Evolutionary conservation across 108 stramenopile genomes (phyloP).

Genomic region (Discostella stelligeroides): DNA sequence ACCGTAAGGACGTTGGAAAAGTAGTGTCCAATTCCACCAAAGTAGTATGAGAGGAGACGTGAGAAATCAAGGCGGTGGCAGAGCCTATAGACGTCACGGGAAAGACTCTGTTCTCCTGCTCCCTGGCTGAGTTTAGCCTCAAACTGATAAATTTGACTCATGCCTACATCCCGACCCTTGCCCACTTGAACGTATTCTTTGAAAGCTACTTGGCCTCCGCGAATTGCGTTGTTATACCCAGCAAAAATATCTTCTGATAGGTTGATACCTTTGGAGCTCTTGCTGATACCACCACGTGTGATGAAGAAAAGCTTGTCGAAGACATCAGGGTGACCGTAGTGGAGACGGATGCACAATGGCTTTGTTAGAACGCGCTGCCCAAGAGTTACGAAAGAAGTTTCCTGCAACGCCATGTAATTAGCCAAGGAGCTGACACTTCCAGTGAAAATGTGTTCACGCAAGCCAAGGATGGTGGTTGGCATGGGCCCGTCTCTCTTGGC

Average conservation of each 20-base stretch:
- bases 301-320: slow-evolving; percentile 99
- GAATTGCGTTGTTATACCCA: slow-evolving; percentile 95
- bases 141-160: slow-evolving; percentile 99
- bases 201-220: slow-evolving; percentile 94
- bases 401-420: slow-evolving; percentile 99
- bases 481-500: slow-evolving; percentile 86
- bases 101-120: slow-evolving; percentile 97
- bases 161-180: slow-evolving; percentile 98
- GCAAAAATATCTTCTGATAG: slow-evolving; percentile 99
- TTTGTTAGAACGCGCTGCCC: slow-evolving; percentile 96
- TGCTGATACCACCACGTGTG: slow-evolving; percentile 95
- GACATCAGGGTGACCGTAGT: slow-evolving; percentile 98
- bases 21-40: slow-evolving; percentile 98
- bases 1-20: slow-evolving; percentile 94
- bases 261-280: slow-evolving; percentile 98
- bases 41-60: slow-evolving; percentile 96
- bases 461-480: slow-evolving; percentile 93
- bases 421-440: slow-evolving; percentile 97
- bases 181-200: slow-evolving; percentile 97
- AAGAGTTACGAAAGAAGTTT: slow-evolving; percentile 95
- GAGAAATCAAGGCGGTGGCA: slow-evolving; percentile 95
- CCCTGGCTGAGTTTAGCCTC: slow-evolving; percentile 99
- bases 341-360: slow-evolving; percentile 93
- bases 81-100: slow-evolving; percentile 95
- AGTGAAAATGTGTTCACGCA: slow-evolving; percentile 99